These are phyloP conservation scores for Alternaria gaisen DNA, from an alignment of 2,329 filamentous ascomycete genomes.

Conservation along the genomic window DNA sequence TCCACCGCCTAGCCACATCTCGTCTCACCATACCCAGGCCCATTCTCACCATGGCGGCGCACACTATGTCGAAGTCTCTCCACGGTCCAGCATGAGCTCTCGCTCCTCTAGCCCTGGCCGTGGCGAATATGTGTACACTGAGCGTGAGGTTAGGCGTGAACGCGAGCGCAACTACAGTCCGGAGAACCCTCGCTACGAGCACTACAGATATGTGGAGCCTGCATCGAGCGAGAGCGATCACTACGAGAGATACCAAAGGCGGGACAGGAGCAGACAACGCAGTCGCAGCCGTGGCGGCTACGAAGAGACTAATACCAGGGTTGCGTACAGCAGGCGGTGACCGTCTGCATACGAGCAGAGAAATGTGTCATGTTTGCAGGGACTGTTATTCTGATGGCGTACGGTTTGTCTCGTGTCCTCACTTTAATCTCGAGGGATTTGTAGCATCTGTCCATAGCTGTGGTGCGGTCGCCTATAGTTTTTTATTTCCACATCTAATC, in stretches of 20 bases:
- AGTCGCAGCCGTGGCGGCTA: conserved; percentile 45
- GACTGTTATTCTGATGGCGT: not conserved
- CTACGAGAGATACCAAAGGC: conserved; percentile 36
- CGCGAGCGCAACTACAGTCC: conserved; percentile 51
- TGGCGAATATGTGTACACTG: conserved; percentile 54
- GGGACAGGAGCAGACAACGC: conserved; percentile 37
- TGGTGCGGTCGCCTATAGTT: not conserved
- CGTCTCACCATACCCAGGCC: conserved; percentile 22
- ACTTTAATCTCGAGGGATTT: not conserved
- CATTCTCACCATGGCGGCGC: conserved; percentile 28
- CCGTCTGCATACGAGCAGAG: not conserved
- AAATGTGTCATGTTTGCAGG: not conserved
- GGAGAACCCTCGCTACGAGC: conserved; percentile 53
- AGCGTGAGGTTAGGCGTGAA: conserved; percentile 56
- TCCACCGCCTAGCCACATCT: conserved; percentile 32
- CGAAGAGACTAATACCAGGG: conserved; percentile 45
- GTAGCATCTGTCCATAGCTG: not conserved
- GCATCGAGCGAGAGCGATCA: conserved; percentile 43
- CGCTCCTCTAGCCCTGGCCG: conserved; percentile 41
- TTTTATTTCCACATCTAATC: not conserved
- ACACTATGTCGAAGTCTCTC: conserved; percentile 58
- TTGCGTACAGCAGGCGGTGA: conserved; percentile 38
- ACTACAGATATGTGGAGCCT: conserved; percentile 58
- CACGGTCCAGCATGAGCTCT: conserved; percentile 45
- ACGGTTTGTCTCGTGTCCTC: not conserved